Evolutionary conservation across 768 basidiomycete species (phyloP), one percentile per base, ranked within the genome.

Genomic region (Amanita pallidorosea): DNA sequence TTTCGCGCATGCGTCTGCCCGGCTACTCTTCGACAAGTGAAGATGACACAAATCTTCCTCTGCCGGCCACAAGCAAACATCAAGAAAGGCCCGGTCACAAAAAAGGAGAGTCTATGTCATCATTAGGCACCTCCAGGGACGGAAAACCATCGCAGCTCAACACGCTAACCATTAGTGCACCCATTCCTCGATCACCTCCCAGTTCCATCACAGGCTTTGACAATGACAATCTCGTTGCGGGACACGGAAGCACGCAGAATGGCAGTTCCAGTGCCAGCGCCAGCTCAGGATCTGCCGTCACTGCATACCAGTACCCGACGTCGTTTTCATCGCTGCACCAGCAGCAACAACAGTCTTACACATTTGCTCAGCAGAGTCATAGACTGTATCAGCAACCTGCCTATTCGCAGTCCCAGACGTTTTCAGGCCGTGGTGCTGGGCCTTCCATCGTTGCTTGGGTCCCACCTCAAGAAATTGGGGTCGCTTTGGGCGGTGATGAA

Each of bases 191-290:
- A 11, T 59, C 61, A 4, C 57, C 63, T 1, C 58, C 67, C 5
- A 61, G 59, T 47, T 65, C 67, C 1, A 57, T 69, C n/a, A 67
- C 68, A 1, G 68, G 67, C 1, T 61, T 65, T 35, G 61, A 66
- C 44, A 54, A 49, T 35, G 47, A 49, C 36, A 47, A 47, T 20
- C 7, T 46, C 8, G 8, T 29, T 29, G 29, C 29, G 9, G 29
- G 8, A 29, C 7, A 29, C 7, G 36, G 34, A n/a, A 27, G 45
- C 18, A 20, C n/a, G 29, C 25, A 27, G 12, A 43, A 23, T 29
- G 36, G 45, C 31, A 46, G 37, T 31, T 53, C 52, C 29, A 53
- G 31, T 4, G 37, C 40, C 2, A 46, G 52, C 18, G 20, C 20
- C 18, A 47, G 40, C 20, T 40, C 46, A 9, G 52, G 37, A 17